Base-by-base conservation (phyloP, 208 protist genomes). In the Trypanosoma congolense region DNA sequence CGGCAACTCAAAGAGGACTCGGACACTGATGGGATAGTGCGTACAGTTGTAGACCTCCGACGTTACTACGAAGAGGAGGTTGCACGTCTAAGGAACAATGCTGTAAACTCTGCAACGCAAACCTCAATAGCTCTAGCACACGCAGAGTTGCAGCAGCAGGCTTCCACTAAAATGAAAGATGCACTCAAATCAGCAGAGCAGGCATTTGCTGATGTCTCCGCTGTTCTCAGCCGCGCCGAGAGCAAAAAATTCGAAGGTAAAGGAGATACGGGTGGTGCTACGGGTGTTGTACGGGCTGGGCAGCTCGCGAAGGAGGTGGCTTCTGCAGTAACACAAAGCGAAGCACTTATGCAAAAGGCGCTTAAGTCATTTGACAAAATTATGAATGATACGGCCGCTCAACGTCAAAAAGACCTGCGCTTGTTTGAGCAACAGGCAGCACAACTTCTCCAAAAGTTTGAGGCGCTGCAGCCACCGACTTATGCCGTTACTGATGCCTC, bases 1-100 rank as follows among this genome's bases (percentile, higher is more conserved):
- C 46, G 16, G 21, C 68, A 83, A 56, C 55, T 85, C 42, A n/a
- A 79, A 52, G 65, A 61, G 16, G 81, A 87, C 29, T 73, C 75
- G 0, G 68, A 84, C 10, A 56, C 61, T 28, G 83, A 90, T 47
- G 55, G 82, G 54, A 70, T 94, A 12, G 80, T 75, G 0, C 36
- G 47, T 16, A 80, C 78, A 0, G 46, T 94, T 6, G 44, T 56
- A 26, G 67, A 80, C 22, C 54, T 94, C 10, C 70, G 81, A 18
- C n/a, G 29, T 33, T 61, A 76, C 45, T 90, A 91, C 54, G 70
- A 78, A n/a, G 36, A 54, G 0, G 73, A 64, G 18, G 26, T 87
- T 30, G 50, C 58, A 1, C 53, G 33, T 21, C 28, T 91, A 19
- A 52, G 73, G 45, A 60, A 28, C 9, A 60, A 55, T 22, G 60